phyloP scores from a whole-genome alignment of 331 rosid species.

The Ulmus americana region DNA sequence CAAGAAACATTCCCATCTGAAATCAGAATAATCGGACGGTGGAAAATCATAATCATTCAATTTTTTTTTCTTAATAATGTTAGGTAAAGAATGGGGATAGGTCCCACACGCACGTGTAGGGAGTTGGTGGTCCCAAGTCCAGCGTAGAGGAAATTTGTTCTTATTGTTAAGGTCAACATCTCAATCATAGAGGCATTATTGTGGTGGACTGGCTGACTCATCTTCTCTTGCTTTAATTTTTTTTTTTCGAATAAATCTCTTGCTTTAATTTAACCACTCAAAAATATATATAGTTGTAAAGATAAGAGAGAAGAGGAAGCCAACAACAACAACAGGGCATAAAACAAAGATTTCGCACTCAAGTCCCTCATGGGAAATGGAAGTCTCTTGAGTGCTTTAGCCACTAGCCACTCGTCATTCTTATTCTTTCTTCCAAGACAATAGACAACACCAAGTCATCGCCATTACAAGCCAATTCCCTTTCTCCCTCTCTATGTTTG shows the following conservation, averaged over 20 bases:
- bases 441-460: slow-evolving; percentile 4
- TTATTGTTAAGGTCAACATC: slow-evolving; percentile 59
- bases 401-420: slow-evolving; percentile 34
- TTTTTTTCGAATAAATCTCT: too few relatives aligned
- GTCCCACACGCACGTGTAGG: slow-evolving; percentile 80
- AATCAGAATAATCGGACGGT: not conserved
- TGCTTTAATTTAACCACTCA: slow-evolving; percentile 32
- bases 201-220: slow-evolving; percentile 42
- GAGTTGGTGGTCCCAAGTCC: slow-evolving; percentile 59
- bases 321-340: slow-evolving; percentile 22
- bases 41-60: not conserved
- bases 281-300: slow-evolving; percentile 15
- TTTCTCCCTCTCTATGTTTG: slow-evolving; percentile 5
- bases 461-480: slow-evolving; percentile 18
- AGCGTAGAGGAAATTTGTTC: slow-evolving; percentile 53
- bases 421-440: slow-evolving; percentile 15
- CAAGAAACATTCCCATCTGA: not conserved
- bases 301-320: slow-evolving; percentile 28
- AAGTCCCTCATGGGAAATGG: slow-evolving; percentile 19
- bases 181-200: slow-evolving; percentile 70
- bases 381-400: slow-evolving; percentile 21
- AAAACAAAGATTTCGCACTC: slow-evolving; percentile 58
- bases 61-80: not conserved
- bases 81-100: slow-evolving; percentile 24
- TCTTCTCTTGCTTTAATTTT: slow-evolving; percentile 11